Percentiles rank a stretch among this genome's conserved stretches.
Evolutionary conservation across 1,139 yeast species (phyloP).

Genomic region (Schwanniomyces etchellsii): DNA sequence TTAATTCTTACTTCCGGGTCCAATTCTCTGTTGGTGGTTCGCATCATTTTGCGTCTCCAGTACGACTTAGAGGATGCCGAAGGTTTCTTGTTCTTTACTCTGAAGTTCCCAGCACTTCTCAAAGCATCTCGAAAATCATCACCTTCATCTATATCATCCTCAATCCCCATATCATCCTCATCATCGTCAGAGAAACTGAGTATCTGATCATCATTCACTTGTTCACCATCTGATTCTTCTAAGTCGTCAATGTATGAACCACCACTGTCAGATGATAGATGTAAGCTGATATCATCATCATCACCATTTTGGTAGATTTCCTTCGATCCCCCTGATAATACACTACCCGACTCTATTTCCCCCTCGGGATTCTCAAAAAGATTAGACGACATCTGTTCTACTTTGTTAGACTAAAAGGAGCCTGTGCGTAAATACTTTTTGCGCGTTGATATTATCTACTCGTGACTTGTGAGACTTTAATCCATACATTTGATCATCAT

Average conservation of each 20-base stretch:
- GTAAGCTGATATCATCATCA: conserved; percentile 7
- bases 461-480: no score
- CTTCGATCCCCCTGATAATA: conserved; percentile 1
- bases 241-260: conserved; percentile 12
- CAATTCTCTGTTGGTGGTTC: conserved; percentile 38
- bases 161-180: conserved; percentile 12
- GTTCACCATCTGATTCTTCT: conserved; percentile 11
- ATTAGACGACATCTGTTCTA: conserved; percentile 12
- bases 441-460: no score
- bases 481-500: no score
- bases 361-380: conserved; percentile 12
- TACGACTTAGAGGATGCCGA: conserved; percentile 25
- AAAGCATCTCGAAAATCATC: conserved; percentile 55
- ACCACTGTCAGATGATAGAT: conserved; percentile 11
- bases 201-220: conserved; percentile 8
- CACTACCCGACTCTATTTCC: conserved; percentile 3
- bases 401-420: no score
- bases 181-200: conserved; percentile 19
- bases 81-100: conserved; percentile 36
- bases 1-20: conserved; percentile 68
- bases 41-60: conserved; percentile 28
- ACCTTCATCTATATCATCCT: conserved; percentile 39
- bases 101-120: conserved; percentile 58
- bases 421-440: no score
- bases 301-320: conserved; percentile 2